Conservation (phyloP, 345 rosid genomes). For the Melaleuca quinquenervia region DNA sequence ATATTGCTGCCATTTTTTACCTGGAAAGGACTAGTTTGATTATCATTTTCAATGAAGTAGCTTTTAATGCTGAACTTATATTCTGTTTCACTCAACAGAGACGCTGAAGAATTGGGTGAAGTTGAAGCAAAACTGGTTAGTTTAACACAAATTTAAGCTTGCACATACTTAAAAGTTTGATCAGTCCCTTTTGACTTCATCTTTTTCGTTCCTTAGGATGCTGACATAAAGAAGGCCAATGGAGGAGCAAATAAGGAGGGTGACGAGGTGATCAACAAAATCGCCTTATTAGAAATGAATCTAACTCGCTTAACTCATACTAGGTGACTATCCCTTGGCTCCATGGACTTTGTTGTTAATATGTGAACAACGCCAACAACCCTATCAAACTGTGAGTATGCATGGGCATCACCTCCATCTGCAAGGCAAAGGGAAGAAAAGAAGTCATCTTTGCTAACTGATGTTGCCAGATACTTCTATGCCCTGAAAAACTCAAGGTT, state of each 20-base stretch:
- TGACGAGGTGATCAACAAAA: slow-evolving; percentile 30
- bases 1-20: not conserved
- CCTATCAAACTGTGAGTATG: not conserved
- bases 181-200: not conserved
- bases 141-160: not conserved
- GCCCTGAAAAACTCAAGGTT: not conserved
- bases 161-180: not conserved
- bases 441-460: not conserved
- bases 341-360: not conserved
- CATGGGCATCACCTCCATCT: not conserved
- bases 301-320: not conserved
- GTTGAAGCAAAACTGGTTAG: slow-evolving; percentile 69
- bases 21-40: not conserved
- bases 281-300: not conserved
- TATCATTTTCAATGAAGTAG: not conserved
- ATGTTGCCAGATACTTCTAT: not conserved
- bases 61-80: not conserved
- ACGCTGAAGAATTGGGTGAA: slow-evolving; percentile 66
- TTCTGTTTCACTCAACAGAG: slow-evolving; percentile 20
- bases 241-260: slow-evolving; percentile 28
- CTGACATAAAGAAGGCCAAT: slow-evolving; percentile 55
- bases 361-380: not conserved
- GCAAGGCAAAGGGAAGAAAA: not conserved
- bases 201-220: slow-evolving; percentile 26
- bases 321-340: not conserved